phyloP scores from a whole-genome alignment of 768 basidiomycete species.

The Mycena sanguinolenta region DNA sequence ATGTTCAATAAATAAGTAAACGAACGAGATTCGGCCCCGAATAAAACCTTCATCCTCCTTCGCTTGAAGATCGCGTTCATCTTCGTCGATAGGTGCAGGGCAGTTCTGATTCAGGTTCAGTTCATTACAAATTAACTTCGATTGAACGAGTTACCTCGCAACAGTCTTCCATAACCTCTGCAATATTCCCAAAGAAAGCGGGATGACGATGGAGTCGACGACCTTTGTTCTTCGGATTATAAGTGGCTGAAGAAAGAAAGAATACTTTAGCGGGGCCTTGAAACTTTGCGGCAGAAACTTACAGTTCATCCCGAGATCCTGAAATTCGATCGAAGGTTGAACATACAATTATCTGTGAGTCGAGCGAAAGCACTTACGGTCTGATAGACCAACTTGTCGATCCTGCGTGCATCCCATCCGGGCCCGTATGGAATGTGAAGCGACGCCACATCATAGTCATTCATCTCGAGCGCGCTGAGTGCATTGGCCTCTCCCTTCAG shows the following conservation, averaged over 20 bases:
- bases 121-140: neutral
- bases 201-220: constrained; percentile 73
- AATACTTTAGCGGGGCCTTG: no score
- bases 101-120: constrained; percentile 56
- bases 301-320: constrained; percentile 75
- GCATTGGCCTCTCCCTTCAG: constrained; percentile 57
- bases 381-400: constrained; percentile 69
- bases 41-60: constrained; percentile 68
- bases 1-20: constrained; percentile 25
- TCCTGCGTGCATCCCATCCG: constrained; percentile 67
- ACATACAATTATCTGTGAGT: neutral
- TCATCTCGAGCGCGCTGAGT: constrained; percentile 64
- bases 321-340: constrained; percentile 19
- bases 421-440: constrained; percentile 75
- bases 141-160: constrained; percentile 60
- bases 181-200: constrained; percentile 71
- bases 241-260: constrained; percentile 57
- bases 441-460: constrained; percentile 67
- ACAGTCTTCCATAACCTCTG: constrained; percentile 71
- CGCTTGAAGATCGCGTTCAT: constrained; percentile 65
- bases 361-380: constrained; percentile 58
- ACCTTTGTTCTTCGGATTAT: constrained; percentile 73
- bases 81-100: constrained; percentile 66
- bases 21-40: constrained; percentile 65
- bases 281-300: constrained; percentile 33